These are phyloP conservation scores for Coemansia sp. DNA, from an alignment of 192 early-diverging fungal genomes.

Conservation along the genomic window DNA sequence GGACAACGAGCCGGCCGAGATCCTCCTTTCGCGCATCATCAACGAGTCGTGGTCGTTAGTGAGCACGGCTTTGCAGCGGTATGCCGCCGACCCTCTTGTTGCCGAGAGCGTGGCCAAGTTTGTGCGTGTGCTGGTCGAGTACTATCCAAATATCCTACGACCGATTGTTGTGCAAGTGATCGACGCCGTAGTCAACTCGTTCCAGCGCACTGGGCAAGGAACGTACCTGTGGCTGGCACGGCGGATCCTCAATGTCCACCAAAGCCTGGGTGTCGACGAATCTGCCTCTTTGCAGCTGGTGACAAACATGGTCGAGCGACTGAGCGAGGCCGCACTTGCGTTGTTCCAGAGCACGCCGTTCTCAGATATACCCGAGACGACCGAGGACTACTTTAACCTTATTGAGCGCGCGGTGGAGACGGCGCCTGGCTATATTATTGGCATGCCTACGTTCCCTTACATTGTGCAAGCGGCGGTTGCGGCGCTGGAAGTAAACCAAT, in stretches of 20 bases:
- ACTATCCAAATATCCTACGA: slow-evolving; percentile 29
- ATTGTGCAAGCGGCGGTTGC: slow-evolving; percentile 43
- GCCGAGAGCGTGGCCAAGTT: slow-evolving; percentile 52
- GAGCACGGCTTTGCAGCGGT: slow-evolving; percentile 27
- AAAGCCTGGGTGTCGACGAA: slow-evolving; percentile 51
- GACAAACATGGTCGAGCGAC: slow-evolving; percentile 61
- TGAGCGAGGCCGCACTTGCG: slow-evolving; percentile 69
- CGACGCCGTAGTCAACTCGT: slow-evolving; percentile 65
- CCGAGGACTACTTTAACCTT: slow-evolving; percentile 52
- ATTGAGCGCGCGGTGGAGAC: slow-evolving; percentile 43
- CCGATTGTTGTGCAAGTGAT: slow-evolving; percentile 28
- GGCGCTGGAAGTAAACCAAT: slow-evolving; percentile 44
- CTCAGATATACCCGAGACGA: slow-evolving; percentile 45
- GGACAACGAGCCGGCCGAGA: slow-evolving; percentile 32
- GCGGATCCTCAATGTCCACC: slow-evolving; percentile 68
- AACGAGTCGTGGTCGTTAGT: slow-evolving; percentile 40
- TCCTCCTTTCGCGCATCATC: slow-evolving; percentile 34
- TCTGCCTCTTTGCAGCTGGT: slow-evolving; percentile 50
- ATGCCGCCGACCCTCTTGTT: slow-evolving; percentile 24
- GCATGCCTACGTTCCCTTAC: slow-evolving; percentile 22
- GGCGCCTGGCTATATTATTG: slow-evolving; percentile 32
- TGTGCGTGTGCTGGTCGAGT: slow-evolving; percentile 42
- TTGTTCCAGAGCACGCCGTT: slow-evolving; percentile 56
- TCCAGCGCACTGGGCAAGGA: slow-evolving; percentile 64
- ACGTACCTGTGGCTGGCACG: slow-evolving; percentile 82